Evolutionary conservation across 768 basidiomycete genomes (phyloP).

Genomic region (Pisolithus microcarpus): DNA sequence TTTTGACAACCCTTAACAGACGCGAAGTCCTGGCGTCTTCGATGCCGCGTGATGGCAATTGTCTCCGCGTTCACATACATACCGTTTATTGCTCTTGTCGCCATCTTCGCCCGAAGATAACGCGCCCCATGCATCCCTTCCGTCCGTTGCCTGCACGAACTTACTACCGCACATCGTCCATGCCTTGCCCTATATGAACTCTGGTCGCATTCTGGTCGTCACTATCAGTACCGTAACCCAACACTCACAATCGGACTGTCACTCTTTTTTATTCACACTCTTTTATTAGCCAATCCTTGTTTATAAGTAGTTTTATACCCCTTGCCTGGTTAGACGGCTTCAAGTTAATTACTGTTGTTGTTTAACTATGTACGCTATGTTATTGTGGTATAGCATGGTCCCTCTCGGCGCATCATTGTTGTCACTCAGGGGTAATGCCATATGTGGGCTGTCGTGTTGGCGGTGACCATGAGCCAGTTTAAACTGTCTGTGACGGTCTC

Average conservation of each 20-base stretch:
- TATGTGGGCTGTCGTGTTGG: background rate
- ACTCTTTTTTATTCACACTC: slow-evolving; percentile 18
- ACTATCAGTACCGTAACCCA: slow-evolving; percentile 6
- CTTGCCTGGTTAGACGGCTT: slow-evolving; percentile 4
- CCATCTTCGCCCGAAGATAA: slow-evolving; percentile 46
- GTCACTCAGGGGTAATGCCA: background rate
- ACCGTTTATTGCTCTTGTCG: slow-evolving; percentile 69
- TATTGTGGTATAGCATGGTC: slow-evolving; percentile 8
- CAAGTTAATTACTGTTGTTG: slow-evolving; percentile 15
- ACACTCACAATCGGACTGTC: slow-evolving; percentile 4
- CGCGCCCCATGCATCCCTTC: slow-evolving; percentile 6
- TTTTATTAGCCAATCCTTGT: slow-evolving; percentile 14
- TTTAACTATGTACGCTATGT: slow-evolving; percentile 18
- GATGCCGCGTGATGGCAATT: slow-evolving; percentile 66
- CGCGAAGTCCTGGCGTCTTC: slow-evolving; percentile 63
- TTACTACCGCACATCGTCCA: slow-evolving; percentile 5
- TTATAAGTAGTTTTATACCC: slow-evolving; percentile 25
- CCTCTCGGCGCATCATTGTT: background rate
- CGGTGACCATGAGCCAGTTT: background rate
- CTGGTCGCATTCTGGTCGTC: slow-evolving; percentile 3
- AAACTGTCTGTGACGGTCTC: background rate
- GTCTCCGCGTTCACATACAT: slow-evolving; percentile 69
- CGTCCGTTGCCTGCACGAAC: background rate
- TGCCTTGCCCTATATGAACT: slow-evolving; percentile 19
- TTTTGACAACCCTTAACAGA: slow-evolving; percentile 35